phyloP scores from a whole-genome alignment of 106 monocot species.

The Hemerocallis citrina region DNA sequence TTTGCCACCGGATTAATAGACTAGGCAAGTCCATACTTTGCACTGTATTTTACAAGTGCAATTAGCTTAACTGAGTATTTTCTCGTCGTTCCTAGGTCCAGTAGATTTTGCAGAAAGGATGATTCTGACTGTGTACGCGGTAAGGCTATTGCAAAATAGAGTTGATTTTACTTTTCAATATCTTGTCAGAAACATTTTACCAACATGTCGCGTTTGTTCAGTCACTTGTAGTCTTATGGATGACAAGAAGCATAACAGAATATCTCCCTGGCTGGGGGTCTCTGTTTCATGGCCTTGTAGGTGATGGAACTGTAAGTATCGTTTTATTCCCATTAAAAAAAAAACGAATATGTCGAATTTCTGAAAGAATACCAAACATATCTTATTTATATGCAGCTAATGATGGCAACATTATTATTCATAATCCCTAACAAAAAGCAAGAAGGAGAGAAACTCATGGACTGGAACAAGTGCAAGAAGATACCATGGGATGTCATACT shows the following conservation, averaged over 20 bases:
- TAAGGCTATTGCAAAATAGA: neutral
- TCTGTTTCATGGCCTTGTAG: constrained; percentile 26
- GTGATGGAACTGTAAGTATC: constrained; percentile 47
- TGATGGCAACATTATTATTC: constrained; percentile 44
- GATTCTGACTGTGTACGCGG: neutral
- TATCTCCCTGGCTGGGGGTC: constrained; percentile 40
- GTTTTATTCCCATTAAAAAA: no score
- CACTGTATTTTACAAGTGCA: no score
- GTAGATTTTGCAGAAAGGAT: constrained; percentile 9
- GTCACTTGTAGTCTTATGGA: neutral
- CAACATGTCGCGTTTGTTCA: neutral
- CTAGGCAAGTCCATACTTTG: no score
- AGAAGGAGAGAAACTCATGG: constrained; percentile 42
- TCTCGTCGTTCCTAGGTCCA: neutral
- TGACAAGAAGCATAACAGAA: constrained; percentile 20
- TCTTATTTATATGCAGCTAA: constrained; percentile 15
- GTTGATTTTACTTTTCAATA: neutral
- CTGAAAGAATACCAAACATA: neutral
- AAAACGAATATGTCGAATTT: no score
- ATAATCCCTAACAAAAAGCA: constrained; percentile 40
- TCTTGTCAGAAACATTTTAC: neutral
- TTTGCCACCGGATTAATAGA: neutral
- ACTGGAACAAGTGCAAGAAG: constrained; percentile 53
- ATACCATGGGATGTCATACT: constrained; percentile 39
- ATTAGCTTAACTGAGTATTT: no score